Conservation (phyloP, 495 filamentous ascomycete species). For the Penicillium subrubescens region DNA sequence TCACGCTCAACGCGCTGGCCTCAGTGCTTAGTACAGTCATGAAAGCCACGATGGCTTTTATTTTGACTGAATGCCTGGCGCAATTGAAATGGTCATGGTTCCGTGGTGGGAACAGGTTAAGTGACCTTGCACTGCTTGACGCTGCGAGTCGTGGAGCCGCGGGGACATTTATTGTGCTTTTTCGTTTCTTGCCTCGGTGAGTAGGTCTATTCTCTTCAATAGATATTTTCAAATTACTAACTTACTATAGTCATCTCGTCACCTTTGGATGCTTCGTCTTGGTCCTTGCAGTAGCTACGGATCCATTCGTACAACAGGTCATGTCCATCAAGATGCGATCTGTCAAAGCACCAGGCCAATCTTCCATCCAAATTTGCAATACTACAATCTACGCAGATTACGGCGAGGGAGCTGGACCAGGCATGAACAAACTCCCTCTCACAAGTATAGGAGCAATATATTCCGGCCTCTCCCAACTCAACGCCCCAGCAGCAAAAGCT, state of each 20-base stretch:
- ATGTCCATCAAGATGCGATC: constrained; percentile 33
- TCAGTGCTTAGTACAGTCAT: constrained; percentile 47
- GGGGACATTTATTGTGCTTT: constrained; percentile 38
- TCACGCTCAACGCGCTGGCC: constrained; percentile 51
- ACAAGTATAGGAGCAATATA: constrained; percentile 42
- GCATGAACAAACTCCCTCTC: constrained; percentile 31
- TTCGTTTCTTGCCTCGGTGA: constrained; percentile 28
- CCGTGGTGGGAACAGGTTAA: constrained; percentile 37
- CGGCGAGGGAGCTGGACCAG: constrained; percentile 30
- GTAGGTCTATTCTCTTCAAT: background rate
- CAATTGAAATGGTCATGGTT: constrained; percentile 57
- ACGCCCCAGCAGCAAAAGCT: constrained; percentile 20
- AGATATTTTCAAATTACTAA: too few relatives aligned
- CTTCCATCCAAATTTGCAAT: constrained; percentile 31
- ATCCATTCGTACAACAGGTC: constrained; percentile 50
- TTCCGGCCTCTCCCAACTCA: constrained; percentile 34
- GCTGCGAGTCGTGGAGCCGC: constrained; percentile 43
- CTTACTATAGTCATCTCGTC: constrained; percentile 35
- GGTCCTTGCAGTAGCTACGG: constrained; percentile 41
- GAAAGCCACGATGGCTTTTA: constrained; percentile 44
- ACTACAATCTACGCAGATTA: constrained; percentile 29
- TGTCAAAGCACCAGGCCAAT: constrained; percentile 10
- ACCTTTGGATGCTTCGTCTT: constrained; percentile 41
- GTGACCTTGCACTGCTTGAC: constrained; percentile 47
- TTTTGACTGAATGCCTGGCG: constrained; percentile 40